A percentile compares a stretch with the other conserved stretches of the same genome.
Evolutionary conservation across 768 basidiomycete species (phyloP).

Genomic region (Amanita molliuscula): DNA sequence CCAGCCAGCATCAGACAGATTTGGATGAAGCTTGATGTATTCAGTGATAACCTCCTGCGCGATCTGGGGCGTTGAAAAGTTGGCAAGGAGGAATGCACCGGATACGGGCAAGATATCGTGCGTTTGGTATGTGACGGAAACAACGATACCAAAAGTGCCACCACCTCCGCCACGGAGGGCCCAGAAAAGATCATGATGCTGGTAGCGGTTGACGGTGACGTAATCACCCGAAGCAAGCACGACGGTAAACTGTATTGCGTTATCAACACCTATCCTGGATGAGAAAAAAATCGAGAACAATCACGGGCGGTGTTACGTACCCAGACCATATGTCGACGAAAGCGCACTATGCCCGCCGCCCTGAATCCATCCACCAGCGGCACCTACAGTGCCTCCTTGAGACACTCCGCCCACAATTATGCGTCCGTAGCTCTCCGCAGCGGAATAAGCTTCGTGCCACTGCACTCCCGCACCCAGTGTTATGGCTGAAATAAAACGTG

Average conservation of each 20-base stretch:
- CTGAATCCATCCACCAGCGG: slow-evolving; percentile 36
- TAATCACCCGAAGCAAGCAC: slow-evolving; percentile 31
- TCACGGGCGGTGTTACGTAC: neutral
- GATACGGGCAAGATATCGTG: slow-evolving; percentile 26
- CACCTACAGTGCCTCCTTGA: slow-evolving; percentile 29
- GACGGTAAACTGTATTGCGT: slow-evolving; percentile 32
- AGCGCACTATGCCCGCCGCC: slow-evolving; percentile 26
- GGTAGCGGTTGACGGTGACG: slow-evolving; percentile 27
- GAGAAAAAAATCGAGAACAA: neutral
- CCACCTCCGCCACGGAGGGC: slow-evolving; percentile 19
- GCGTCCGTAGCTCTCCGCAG: slow-evolving; percentile 25
- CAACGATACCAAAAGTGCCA: slow-evolving; percentile 37
- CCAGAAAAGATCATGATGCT: slow-evolving; percentile 40
- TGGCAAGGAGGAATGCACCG: slow-evolving; percentile 16
- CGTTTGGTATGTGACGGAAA: slow-evolving; percentile 34
- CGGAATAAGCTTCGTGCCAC: slow-evolving; percentile 32
- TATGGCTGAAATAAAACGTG: slow-evolving; percentile 13
- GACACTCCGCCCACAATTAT: slow-evolving; percentile 36
- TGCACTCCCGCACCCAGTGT: slow-evolving; percentile 34
- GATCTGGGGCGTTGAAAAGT: slow-evolving; percentile 19
- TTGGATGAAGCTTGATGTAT: slow-evolving; percentile 22
- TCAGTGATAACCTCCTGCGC: slow-evolving; percentile 22
- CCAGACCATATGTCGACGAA: neutral
- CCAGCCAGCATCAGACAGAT: slow-evolving; percentile 34
- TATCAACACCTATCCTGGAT: slow-evolving; percentile 30